Evolutionary conservation across 1,284 basidiomycete species (phyloP).

Genomic region (Tranzscheliella williamsii): DNA sequence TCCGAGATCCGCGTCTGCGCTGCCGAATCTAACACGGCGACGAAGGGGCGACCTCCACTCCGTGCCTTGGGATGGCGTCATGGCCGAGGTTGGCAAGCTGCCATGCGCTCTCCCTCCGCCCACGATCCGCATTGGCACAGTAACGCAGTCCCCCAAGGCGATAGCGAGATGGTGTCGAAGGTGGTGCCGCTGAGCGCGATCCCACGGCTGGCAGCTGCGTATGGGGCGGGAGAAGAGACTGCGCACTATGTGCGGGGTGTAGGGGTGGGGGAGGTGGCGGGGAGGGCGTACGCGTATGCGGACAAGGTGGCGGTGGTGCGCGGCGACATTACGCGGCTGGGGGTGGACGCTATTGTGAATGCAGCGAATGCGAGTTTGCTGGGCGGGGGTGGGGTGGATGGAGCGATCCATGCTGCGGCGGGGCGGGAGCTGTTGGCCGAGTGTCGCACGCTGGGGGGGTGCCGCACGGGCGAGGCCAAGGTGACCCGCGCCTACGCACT

Average conservation of each 20-base stretch:
- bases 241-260: conserved; percentile 2
- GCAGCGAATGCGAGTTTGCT: conserved; percentile 52
- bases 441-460: conserved; percentile 69
- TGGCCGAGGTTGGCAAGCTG: too few relatives aligned
- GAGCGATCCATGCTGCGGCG: conserved; percentile 83
- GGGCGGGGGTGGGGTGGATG: conserved; percentile 68
- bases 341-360: conserved; percentile 54
- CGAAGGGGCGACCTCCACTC: too few relatives aligned
- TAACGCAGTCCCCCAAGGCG: too few relatives aligned
- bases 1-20: too few relatives aligned
- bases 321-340: conserved; percentile 32
- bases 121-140: too few relatives aligned
- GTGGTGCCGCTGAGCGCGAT: conserved; percentile 3
- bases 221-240: neutral
- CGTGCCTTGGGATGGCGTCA: too few relatives aligned
- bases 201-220: conserved; percentile 19
- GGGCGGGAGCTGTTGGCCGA: conserved; percentile 74
- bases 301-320: conserved; percentile 4
- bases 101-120: too few relatives aligned
- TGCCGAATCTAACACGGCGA: too few relatives aligned
- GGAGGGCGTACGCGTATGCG: conserved; percentile 19
- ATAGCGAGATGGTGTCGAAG: too few relatives aligned
- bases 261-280: conserved; percentile 1
- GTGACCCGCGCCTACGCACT: conserved; percentile 67
- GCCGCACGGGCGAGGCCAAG: conserved; percentile 79